Evolutionary conservation across 2,329 filamentous ascomycete genomes (phyloP), one percentile per base, ranked within the genome.

Genomic region (Chaetomiaceae sp.): DNA sequence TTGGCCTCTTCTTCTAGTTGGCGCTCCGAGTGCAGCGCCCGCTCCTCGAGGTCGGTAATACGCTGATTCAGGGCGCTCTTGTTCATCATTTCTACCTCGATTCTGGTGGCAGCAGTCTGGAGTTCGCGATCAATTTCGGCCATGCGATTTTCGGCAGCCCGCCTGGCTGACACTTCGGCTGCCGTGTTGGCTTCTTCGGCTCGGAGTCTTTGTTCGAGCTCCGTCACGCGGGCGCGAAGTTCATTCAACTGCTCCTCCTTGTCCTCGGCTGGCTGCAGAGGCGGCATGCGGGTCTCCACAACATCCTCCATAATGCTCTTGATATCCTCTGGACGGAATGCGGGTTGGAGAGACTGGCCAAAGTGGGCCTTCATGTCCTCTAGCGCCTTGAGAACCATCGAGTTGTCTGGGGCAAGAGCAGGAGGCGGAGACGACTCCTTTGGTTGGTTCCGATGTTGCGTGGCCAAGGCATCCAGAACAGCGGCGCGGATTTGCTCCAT

Each of bases 401-500:
- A 75, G 0, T 68, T 65, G 14, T 73, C 70, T 4, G 67, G 37
- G 8, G 62, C 51, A 6, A 63, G 55, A 8, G 59, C 47, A 19
- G 62, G 51, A 10, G 66, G 59, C 8, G 65, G 61, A 14, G 62
- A 54, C 17, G 64, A 42, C 52, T 66, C 64, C 9, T 63, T 65
- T 13, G 65, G 61, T 42, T 68, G 66, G 52, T 63, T 70, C 43
- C 66, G 72, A 44, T 81, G 75, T 49, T 85, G 79, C 9, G 73
- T 65, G 19, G 76, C 75, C 35, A 96, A 71, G 25, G 87, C 89
- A 58, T 97, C 92, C 48, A 85, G 71, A 21, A 92, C 77, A 38
- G 82, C 81, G 20, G 74, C 73, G 48, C 85, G 85, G 57, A 99
- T 89, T 66, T 92, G 89, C 51, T 96, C 90, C 61, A 91, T 68